Evolutionary conservation across 768 basidiomycete species (phyloP), one percentile per base, ranked within the genome.

Genomic region (Trametes cubensis): DNA sequence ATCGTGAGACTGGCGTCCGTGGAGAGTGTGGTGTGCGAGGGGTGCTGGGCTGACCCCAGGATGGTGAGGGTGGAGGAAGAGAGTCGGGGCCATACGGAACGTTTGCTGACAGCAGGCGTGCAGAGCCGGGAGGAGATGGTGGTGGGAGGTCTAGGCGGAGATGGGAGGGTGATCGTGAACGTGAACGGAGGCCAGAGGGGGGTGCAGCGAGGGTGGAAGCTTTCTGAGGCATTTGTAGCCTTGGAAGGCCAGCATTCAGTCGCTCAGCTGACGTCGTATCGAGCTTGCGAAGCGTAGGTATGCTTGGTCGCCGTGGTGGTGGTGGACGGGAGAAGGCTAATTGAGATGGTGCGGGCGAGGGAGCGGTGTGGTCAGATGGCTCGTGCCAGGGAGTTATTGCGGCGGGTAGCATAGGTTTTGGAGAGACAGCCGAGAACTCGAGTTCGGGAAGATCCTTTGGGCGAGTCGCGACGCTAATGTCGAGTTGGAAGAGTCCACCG

Each of bases 271-370:
- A 85, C 64, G 78, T 81, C 21, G 89, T 90, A 67, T 86, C 82
- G 26, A 89, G 71, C n/a, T 77, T 77, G 21, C 85, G 80, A 30
- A 90, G 79, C 59, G 83, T 83, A 4, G 88, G 85, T 3, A 78
- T 82, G 61, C 87, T 89, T 14, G 88, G 86, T 47, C 85, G 80
- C 23, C 83, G 77, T 34, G 79, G 79, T 3, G 82, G 83, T 14
- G 82, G 79, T 7, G 81, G 79, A 3, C 82, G 71, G 28, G 69
- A 72, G 77, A 89, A 88, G 8, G 75, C 72, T 44, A 85, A 74
- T 34, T 85, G 83, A 4, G 87, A 88, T 1, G 89, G 88, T 0
- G 88, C 85, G 3, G 88, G 86, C 0, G 89, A 89, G 7, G 85
- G 84, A 18, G 83, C 76, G 1, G 79, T 39, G 26, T 61, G 68